Evolutionary conservation across 2,329 filamentous ascomycete genomes (phyloP), one percentile per base, ranked within the genome.

Genomic region (Colletotrichum ledebouriae): DNA sequence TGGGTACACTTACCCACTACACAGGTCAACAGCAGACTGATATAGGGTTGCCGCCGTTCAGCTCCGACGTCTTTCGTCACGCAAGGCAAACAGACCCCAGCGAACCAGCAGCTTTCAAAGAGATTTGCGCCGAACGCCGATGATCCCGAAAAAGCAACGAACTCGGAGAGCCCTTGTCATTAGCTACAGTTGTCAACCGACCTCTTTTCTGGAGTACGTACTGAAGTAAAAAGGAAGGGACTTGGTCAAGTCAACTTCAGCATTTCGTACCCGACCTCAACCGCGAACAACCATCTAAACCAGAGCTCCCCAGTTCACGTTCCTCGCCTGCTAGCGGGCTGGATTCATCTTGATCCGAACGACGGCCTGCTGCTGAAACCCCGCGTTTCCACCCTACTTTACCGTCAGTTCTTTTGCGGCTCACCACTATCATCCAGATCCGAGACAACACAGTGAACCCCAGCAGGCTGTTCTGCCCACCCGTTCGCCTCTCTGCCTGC

Each of bases 71-170:
- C 42, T 17, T 53, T 60, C 17, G 39, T 60, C 56, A 50, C 42
- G 44, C 42, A 47, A 13, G 52, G n/a, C 52, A 39, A 13, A 20
- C 5, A 55, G n/a, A 22, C 50, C 15, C 29, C 7, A 6, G 29
- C 7, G 37, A 4, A 39, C 37, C 37, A 39, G 37, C 37, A 39
- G 15, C 6, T 10, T 10, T 20, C 33, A 39, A 20, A 37, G 34
- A 50, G 44, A 47, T 20, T 42, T 34, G 59, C 29, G 55, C 42
- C 41, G 61, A 42, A 65, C 41, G 42, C 47, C 55, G 55, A 56
- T 68, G 61, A 56, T 60, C 34, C 47, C 66, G 61, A 68, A 68
- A 60, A 68, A 68, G 66, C 61, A 68, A 65, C 55, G 17, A 59
- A 53, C n/a, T 59, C 46, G 33, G 46, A 58, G 34, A 42, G 25